Conservation (phyloP, 1,284 basidiomycete genomes). For the Puccinia triticina region DNA sequence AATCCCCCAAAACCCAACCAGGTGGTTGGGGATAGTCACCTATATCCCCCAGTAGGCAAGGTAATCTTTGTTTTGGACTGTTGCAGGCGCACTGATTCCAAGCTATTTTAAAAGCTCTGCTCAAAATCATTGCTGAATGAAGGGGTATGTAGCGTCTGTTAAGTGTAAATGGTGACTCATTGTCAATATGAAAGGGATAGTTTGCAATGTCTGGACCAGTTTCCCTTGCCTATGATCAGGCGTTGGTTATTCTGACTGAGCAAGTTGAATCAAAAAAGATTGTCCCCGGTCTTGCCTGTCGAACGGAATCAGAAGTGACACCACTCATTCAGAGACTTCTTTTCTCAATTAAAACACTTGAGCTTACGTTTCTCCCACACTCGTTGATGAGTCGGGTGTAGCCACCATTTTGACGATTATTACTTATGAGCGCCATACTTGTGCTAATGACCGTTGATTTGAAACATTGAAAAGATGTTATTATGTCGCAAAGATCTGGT, state of each 20-base stretch:
- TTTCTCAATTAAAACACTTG: neutral
- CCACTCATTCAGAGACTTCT: neutral
- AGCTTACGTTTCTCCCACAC: neutral
- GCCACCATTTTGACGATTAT: neutral
- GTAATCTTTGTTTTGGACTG: too few species aligned
- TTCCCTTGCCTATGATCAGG: too few species aligned
- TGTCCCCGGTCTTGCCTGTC: neutral
- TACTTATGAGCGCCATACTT: neutral
- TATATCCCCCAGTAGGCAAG: too few species aligned
- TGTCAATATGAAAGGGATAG: too few species aligned
- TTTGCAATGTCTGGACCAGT: too few species aligned
- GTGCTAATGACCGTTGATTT: neutral
- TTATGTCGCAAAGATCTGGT: neutral
- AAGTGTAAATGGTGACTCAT: too few species aligned
- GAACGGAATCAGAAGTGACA: neutral
- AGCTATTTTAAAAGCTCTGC: too few species aligned
- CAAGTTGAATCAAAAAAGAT: neutral
- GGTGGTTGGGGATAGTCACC: too few species aligned
- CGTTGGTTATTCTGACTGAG: neutral
- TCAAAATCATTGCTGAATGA: too few species aligned
- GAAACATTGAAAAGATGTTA: neutral
- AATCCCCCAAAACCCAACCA: too few species aligned
- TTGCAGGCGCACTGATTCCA: too few species aligned
- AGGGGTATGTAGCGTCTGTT: too few species aligned
- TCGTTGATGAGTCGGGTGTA: neutral